Base-by-base conservation (phyloP, 2,329 filamentous ascomycete genomes). In the Fusarium buxicola region DNA sequence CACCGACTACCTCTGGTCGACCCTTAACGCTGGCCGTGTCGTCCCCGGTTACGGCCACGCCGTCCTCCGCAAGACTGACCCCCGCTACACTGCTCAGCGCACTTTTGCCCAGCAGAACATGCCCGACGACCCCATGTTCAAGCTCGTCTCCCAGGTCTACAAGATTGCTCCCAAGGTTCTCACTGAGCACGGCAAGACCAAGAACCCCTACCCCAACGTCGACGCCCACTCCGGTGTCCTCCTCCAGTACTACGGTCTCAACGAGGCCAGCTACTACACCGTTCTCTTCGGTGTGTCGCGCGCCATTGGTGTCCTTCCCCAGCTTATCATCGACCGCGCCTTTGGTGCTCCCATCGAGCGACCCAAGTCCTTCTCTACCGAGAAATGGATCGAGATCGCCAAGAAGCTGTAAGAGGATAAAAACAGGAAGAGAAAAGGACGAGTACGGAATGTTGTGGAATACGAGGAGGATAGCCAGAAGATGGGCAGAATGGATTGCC, bases 171-270 rank as follows among this genome's bases (percentile, higher is more conserved):
- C 95, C 68, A 91, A 90, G 75, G 95, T 99, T 74, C 86, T 99
- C 79, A 99, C 95, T 70, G 93, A 99, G 89, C 95, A 99, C 86
- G 95, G 95, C 84, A 99, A 99, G 92, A 98, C 94, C 86, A 98
- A 98, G 92, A 97, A 98, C 91, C 94, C 94, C 70, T 98, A 87
- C 88, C 95, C 95, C 81, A 98, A 98, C 85, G 94, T 98, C 76
- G 94, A 98, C 77, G 94, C 94, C 76, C 95, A 98, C 91, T 97
- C 94, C 28, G 95, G 95, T 86, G 95, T 99, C 70, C 92, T 99
- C 69, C 92, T 99, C 73, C 95, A 99, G 86, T 95, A 99, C 90
- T 99, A 99, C 84, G 95, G 95, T 76, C 86, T 99, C 79, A 98
- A 92, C 66, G 94, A 99, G 87, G 91, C 95, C 82, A 98, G 89